Base-by-base conservation (phyloP, 805 yeast genomes). In the Candida ovalis region DNA sequence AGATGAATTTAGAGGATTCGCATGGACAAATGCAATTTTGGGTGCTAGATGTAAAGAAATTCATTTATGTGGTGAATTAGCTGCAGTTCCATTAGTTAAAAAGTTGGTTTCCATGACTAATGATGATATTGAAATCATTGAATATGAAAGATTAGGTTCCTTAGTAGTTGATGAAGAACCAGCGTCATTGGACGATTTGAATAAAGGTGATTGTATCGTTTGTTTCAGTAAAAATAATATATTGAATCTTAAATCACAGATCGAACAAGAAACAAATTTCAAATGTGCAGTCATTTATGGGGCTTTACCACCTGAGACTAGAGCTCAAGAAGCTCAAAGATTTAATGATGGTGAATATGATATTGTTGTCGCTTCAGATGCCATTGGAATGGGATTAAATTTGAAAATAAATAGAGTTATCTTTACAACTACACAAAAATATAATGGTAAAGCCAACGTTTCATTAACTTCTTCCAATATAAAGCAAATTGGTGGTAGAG, bases 381-480 rank as follows among this genome's bases (percentile, higher is more conserved):
- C 99, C 0, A 82, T 94, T 52, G 99, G 99, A 2, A 92, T 94
- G 97, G 99, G 99, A 0, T 73, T 94, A 46, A 94, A 94, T 61
- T 72, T 94, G 59, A 84, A 87, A 23, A 91, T 94, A 54, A 80
- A 82, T 49, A 71, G 98, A 50, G 78, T 94, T 4, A 76, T 94
- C 1, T 91, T 94, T 61, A 79, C 86, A 17, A 75, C 84, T 0
- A 70, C 78, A 24, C 63, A 63, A 43, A 94, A 94, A 65, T 91
- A 77, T 57, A 80, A 89, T 61, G 97, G 97, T 5, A 61, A 58
- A 13, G 67, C 64, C 15, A 67, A 72, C 50, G 66, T 65, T 8
- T 62, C 62, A 1, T 64, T 94, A 27, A 71, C 86, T 0, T 67
- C 76, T 3, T 85, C 96, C 0, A 82, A 83, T 47, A 76, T 85